Percentiles rank a stretch among this genome's conserved stretches.
Conservation (phyloP, 2,329 filamentous ascomycete species). For the Spiromastix sp. region DNA sequence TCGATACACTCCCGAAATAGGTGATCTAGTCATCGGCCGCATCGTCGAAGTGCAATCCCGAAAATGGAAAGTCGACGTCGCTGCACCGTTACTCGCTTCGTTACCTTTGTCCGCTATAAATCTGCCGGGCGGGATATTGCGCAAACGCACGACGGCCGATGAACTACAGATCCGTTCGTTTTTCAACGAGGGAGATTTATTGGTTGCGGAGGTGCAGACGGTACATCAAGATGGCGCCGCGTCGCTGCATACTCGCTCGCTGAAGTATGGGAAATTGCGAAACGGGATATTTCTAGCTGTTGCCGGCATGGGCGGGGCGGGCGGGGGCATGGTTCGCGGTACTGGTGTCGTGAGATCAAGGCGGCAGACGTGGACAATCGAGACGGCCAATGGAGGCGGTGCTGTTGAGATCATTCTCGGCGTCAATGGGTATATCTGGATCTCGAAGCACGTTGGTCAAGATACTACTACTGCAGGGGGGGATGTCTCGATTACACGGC, state of each 20-base stretch:
- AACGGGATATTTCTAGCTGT: constrained; percentile 87
- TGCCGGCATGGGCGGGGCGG: constrained; percentile 62
- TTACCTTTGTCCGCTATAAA: constrained; percentile 87
- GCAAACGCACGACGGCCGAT: constrained; percentile 86
- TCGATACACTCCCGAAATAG: constrained; percentile 90
- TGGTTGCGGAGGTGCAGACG: constrained; percentile 90
- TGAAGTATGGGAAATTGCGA: constrained; percentile 90
- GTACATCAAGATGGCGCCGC: constrained; percentile 79
- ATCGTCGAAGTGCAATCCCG: constrained; percentile 90
- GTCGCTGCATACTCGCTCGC: constrained; percentile 74
- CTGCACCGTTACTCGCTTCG: constrained; percentile 72
- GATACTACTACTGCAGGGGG: constrained; percentile 35
- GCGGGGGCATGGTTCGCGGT: constrained; percentile 59
- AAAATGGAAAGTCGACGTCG: constrained; percentile 92
- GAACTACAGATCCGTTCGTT: constrained; percentile 97
- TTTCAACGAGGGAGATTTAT: constrained; percentile 86
- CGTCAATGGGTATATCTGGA: constrained; percentile 96
- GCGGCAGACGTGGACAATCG: constrained; percentile 77
- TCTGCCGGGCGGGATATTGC: constrained; percentile 81
- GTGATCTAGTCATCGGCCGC: constrained; percentile 85
- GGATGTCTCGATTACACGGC: constrained; percentile 60
- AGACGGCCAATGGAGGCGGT: constrained; percentile 33
- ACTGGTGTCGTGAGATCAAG: constrained; percentile 72
- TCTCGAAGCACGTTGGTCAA: constrained; percentile 61
- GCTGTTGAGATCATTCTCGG: constrained; percentile 79